Evolutionary conservation across 1,139 yeast genomes (phyloP), one percentile per base, ranked within the genome.

Genomic region (Pichia sp.): DNA sequence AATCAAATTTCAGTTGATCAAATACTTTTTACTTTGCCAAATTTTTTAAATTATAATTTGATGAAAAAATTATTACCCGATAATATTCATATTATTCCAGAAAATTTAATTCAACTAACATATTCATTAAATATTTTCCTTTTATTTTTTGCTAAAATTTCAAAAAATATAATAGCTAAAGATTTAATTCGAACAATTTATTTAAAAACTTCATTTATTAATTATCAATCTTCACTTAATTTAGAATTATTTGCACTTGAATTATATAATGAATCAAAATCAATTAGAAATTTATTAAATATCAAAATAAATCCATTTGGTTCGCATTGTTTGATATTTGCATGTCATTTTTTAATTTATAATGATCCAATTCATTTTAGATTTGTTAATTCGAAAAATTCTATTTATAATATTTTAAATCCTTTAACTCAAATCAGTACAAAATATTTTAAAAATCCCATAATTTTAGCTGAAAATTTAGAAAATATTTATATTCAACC

Each of bases 351-450:
- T 12, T 26, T 52, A 12, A 41, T 57, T 20, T 35, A 41, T n/a
- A 51, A 53, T 34, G 61, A 59, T 43, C 62, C 62, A 3, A 47
- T 53, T 10, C 55, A 53, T 41, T 59, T 53, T 35, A 38, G 62
- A 35, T 51, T 41, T 30, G 20, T 39, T 23, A 28, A 42, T 5
- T 37, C 43, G 9, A 45, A 46, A 9, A 48, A 46, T 24, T 48
- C 53, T 24, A 45, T 51, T 0, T 45, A 44, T 10, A 37, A 46
- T 10, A 30, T 35, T 6, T n/a, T 52, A 3, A 39, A 51, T 31
- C 62, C 61, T 1, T 25, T 54, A 26, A 38, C 38, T 7, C 40
- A 45, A 29, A 41, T 50, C 0, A 43, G 51, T 10, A 42, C 59
- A 4, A 42, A 50, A 8, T 55, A 55, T 39, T 57, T 50, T 39